These are phyloP conservation scores for Byssothecium circinans DNA, from an alignment of 2,329 filamentous ascomycete genomes.

Conservation along the genomic window DNA sequence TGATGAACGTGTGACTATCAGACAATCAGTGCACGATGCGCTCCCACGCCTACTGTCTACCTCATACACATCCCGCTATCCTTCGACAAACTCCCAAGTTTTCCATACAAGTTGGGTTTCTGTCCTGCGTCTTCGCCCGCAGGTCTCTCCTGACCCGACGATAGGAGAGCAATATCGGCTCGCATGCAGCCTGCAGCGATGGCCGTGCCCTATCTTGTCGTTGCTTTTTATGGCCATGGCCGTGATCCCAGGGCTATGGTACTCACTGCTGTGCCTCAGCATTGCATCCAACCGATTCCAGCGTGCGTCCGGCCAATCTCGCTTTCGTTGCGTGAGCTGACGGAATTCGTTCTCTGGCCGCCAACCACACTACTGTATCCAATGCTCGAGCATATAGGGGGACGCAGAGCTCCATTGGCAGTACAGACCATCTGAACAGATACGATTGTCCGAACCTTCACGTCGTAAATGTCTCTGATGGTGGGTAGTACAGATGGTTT, in stretches of 20 bases:
- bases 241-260: neutral
- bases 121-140: neutral
- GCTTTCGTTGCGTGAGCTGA: neutral
- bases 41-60: neutral
- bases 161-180: neutral
- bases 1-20: too few species aligned
- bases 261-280: neutral
- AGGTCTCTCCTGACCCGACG: neutral
- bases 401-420: neutral
- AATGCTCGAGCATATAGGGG: neutral
- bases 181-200: neutral
- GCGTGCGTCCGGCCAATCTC: neutral
- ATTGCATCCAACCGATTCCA: neutral
- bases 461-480: neutral
- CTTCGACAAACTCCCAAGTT: too few species aligned
- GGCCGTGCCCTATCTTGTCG: neutral
- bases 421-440: neutral
- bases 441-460: neutral
- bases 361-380: neutral
- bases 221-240: neutral
- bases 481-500: neutral
- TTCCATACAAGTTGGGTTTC: neutral
- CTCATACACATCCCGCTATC: neutral
- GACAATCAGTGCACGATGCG: neutral
- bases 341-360: neutral